These are phyloP conservation scores for Trichoderma sp. DNA, from an alignment of 2,329 filamentous ascomycete genomes.

Conservation along the genomic window DNA sequence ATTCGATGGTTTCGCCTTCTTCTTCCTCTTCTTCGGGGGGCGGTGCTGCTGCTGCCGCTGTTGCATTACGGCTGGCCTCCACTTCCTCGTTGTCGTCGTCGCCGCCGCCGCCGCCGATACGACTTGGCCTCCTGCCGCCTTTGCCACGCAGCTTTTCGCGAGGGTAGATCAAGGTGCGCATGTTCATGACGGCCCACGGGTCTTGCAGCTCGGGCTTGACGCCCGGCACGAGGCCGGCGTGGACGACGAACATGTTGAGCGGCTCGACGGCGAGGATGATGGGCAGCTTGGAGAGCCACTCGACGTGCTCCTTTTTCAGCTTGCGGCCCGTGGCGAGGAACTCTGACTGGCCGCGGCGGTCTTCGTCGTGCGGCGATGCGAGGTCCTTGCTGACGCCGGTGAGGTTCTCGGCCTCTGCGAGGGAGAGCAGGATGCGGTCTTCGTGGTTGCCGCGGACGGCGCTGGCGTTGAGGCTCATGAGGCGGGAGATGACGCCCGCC, in stretches of 20 bases:
- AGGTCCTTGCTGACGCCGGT: conserved; percentile 38
- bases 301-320: conserved; percentile 60
- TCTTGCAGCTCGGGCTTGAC: conserved; percentile 71
- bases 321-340: conserved; percentile 61
- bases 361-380: conserved; percentile 32
- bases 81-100: not conserved
- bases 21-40: conserved; percentile 4
- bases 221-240: conserved; percentile 82
- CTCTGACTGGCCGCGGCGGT: conserved; percentile 42
- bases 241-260: conserved; percentile 71
- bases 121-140: conserved; percentile 32
- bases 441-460: conserved; percentile 93
- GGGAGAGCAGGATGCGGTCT: conserved; percentile 75
- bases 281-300: conserved; percentile 72
- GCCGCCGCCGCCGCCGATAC: conserved; percentile 29
- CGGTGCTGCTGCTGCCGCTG: not conserved
- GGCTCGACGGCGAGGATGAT: conserved; percentile 76
- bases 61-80: not conserved
- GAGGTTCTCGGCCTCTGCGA: conserved; percentile 41
- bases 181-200: conserved; percentile 85
- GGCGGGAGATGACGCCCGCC: conserved; percentile 73
- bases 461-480: conserved; percentile 73
- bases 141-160: conserved; percentile 46
- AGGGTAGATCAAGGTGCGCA: conserved; percentile 74
- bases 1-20: conserved; percentile 12